Conservation (phyloP, 345 rosid species). For the Orychophragmus violaceus region DNA sequence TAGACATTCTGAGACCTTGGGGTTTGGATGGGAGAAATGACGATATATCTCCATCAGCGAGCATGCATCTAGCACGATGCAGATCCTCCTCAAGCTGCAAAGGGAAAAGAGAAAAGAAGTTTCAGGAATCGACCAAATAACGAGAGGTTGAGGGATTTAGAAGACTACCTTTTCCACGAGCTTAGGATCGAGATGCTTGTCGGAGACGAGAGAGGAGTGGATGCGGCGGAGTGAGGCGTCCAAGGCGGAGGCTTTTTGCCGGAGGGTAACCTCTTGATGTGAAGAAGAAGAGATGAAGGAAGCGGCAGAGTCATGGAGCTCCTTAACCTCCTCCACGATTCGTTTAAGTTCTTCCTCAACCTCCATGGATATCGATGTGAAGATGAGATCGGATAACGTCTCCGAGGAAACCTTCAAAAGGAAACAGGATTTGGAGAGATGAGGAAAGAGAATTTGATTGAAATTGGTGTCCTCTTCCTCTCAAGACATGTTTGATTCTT, state of each 20-base stretch:
- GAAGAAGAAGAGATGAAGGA: constrained; percentile 45
- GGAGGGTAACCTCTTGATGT: constrained; percentile 61
- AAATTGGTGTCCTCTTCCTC: neutral
- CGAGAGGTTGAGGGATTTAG: too few relatives aligned
- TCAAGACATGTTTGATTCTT: neutral
- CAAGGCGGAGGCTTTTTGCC: constrained; percentile 58
- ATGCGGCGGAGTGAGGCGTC: constrained; percentile 67
- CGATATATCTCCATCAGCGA: constrained; percentile 79
- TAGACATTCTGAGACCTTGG: constrained; percentile 42
- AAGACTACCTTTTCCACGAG: constrained; percentile 51
- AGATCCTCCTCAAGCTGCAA: constrained; percentile 74
- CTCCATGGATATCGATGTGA: constrained; percentile 5
- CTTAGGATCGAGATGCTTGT: constrained; percentile 39
- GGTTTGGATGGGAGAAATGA: constrained; percentile 64
- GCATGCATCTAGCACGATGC: too few relatives aligned
- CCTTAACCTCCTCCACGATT: constrained; percentile 61
- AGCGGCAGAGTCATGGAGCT: constrained; percentile 65
- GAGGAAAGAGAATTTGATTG: neutral
- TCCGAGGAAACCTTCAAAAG: neutral
- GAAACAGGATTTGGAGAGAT: neutral
- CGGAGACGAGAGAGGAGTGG: constrained; percentile 42
- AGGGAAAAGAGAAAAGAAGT: neutral
- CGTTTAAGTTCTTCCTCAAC: constrained; percentile 63
- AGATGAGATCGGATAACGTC: neutral
- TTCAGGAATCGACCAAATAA: neutral